Evolutionary conservation across 2,329 filamentous ascomycete species (phyloP), one percentile per base, ranked within the genome.

Genomic region (Fusarium virguliforme): DNA sequence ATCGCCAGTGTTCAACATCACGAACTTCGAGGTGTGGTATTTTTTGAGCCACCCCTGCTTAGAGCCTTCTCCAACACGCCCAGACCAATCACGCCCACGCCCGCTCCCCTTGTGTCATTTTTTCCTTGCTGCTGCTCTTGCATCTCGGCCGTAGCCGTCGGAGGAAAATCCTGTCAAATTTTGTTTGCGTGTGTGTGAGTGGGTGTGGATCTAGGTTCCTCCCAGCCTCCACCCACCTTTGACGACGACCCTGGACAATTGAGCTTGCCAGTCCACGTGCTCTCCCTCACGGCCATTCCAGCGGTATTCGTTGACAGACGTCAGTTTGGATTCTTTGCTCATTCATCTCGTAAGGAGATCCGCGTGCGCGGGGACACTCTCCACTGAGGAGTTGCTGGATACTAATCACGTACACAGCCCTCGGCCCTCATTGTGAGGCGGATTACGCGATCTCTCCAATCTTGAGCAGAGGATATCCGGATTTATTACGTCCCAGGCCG

Each of bases 111-210:
- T 24, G 28, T 40, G 10, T 37, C 43, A 51, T 12, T 32, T 40
- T 37, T 56, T 28, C 28, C 22, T n/a, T 48, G 24, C 43, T 34
- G 32, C 32, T 35, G 34, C 34, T 67, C 40, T 62, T 69, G 58
- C 38, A 72, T 72, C 60, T 72, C 70, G 70, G 70, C 60, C 60
- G 66, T 46, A 70, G 70, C 70, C 70, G 70, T 72, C 63, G 66
- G 70, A 67, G 37, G 35, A 43, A 53, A 59, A 54, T 50, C 24
- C 43, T 26, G 43, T 43, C 54, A 59, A 40, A 51, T 9, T 30
- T 38, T 34, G 26, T 37, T 18, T 60, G 43, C 18, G 38, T 58
- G 18, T 30, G 32, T 53, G 53, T 12, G 18, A 28, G 8, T 53
- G 48, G 10, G 28, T 28, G 35, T 43, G 51, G 48, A 26, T 51